A percentile compares a stretch with the other conserved stretches of the same genome.
Evolutionary conservation across 257 asterid genomes (phyloP).

Genomic region (Ligustrum vulgare): DNA sequence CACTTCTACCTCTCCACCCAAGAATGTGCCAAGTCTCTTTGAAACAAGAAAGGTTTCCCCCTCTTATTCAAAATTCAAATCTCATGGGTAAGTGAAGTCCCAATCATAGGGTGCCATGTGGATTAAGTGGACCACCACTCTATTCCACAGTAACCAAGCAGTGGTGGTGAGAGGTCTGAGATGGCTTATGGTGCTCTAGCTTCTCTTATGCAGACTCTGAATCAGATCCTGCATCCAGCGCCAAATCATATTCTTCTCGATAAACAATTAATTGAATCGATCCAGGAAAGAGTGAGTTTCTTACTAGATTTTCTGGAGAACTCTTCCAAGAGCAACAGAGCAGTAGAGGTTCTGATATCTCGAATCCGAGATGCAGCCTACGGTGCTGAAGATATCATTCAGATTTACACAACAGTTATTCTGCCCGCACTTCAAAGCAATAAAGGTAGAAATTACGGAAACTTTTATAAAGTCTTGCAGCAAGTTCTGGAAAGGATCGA

Average conservation of each 20-base stretch:
- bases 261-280: background rate
- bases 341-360: background rate
- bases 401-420: background rate
- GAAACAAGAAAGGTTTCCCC: too few relatives aligned
- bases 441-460: background rate
- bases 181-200: constrained; percentile 4
- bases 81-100: too few relatives aligned
- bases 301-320: background rate
- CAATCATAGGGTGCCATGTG: too few relatives aligned
- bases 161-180: background rate
- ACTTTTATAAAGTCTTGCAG: background rate
- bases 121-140: too few relatives aligned
- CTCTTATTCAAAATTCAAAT: too few relatives aligned
- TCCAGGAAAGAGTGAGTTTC: background rate
- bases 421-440: background rate
- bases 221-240: background rate
- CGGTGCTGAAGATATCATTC: background rate
- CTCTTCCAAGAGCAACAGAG: background rate
- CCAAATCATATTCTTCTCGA: background rate
- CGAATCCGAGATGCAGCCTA: background rate
- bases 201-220: background rate
- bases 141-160: too few relatives aligned
- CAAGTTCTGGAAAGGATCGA: background rate
- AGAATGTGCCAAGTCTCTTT: too few relatives aligned
- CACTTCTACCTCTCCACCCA: too few relatives aligned